A percentile compares a stretch with the other conserved stretches of the same genome.
phyloP scores from a whole-genome alignment of 2,329 filamentous ascomycete species.

The Fusarium sp. region DNA sequence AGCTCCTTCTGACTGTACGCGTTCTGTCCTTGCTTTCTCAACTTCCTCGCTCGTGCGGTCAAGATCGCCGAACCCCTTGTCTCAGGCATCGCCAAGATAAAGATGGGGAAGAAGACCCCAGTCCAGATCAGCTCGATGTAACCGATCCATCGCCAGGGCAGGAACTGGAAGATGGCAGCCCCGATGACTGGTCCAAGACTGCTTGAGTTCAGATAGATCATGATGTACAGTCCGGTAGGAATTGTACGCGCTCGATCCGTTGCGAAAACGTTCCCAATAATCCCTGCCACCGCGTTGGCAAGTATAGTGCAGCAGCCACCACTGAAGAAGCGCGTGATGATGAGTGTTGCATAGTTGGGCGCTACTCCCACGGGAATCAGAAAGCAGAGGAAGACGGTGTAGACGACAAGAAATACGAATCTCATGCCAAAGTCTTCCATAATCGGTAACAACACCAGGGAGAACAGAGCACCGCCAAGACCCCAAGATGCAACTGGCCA shows the following conservation, averaged over 20 bases:
- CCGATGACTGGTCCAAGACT: constrained; percentile 33
- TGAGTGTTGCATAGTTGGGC: constrained; percentile 29
- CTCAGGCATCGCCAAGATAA: constrained; percentile 34
- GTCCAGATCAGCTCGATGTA: constrained; percentile 42
- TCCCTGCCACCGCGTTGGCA: constrained; percentile 6
- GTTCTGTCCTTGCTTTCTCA: constrained; percentile 14
- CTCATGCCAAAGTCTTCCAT: constrained; percentile 40
- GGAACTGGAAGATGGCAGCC: constrained; percentile 24
- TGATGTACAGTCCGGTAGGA: constrained; percentile 29
- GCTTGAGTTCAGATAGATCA: constrained; percentile 27
- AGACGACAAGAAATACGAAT: constrained; percentile 21
- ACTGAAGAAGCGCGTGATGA: constrained; percentile 29
- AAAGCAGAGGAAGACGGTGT: constrained; percentile 26
- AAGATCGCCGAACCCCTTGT: constrained; percentile 24
- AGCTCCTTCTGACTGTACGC: constrained; percentile 26
- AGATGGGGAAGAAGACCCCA: constrained; percentile 26
- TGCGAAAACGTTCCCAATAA: constrained; percentile 26
- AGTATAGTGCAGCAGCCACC: constrained; percentile 31
- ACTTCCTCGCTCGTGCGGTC: constrained; percentile 2
- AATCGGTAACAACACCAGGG: constrained; percentile 21
- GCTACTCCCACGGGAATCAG: constrained; percentile 22
- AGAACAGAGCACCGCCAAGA: constrained; percentile 19
- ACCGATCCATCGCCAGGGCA: constrained; percentile 32
- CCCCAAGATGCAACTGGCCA: constrained; percentile 39
- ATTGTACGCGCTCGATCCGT: constrained; percentile 25